A percentile compares a stretch with the other conserved stretches of the same genome.
Evolutionary conservation across 495 filamentous ascomycete species (phyloP).

Genomic region (Polyplosphaeria fusca): DNA sequence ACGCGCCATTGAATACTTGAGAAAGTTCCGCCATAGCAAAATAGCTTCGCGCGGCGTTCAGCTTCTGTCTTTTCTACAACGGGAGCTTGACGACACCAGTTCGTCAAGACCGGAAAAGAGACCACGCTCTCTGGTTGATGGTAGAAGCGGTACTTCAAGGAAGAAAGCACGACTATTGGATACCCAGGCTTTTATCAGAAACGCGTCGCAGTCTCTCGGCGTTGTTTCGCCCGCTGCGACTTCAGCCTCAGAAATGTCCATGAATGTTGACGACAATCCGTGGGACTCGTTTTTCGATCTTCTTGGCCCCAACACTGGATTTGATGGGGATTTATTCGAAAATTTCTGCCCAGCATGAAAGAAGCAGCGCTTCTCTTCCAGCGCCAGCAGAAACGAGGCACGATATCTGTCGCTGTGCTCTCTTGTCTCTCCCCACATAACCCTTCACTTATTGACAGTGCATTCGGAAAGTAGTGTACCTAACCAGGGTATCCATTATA

Average conservation of each 20-base stretch:
- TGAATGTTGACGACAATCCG: not conserved
- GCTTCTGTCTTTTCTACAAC: not conserved
- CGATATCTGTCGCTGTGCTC: not conserved
- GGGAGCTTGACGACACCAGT: not conserved
- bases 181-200: not conserved
- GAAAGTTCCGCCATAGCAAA: not conserved
- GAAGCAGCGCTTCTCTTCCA: too few relatives aligned
- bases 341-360: not conserved
- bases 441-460: too few relatives aligned
- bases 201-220: conserved; percentile 1
- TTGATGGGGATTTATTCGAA: conserved; percentile 1
- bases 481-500: not conserved
- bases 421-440: too few relatives aligned
- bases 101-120: not conserved
- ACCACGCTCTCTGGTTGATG: not conserved
- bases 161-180: not conserved
- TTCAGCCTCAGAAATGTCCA: not conserved
- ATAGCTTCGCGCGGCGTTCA: conserved; percentile 2
- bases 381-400: not conserved
- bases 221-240: not conserved
- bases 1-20: not conserved
- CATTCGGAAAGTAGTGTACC: too few relatives aligned
- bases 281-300: conserved; percentile 3
- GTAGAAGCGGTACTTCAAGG: not conserved
- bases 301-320: conserved; percentile 2